phyloP scores from a whole-genome alignment of 345 rosid genomes.

The Populus nigra region DNA sequence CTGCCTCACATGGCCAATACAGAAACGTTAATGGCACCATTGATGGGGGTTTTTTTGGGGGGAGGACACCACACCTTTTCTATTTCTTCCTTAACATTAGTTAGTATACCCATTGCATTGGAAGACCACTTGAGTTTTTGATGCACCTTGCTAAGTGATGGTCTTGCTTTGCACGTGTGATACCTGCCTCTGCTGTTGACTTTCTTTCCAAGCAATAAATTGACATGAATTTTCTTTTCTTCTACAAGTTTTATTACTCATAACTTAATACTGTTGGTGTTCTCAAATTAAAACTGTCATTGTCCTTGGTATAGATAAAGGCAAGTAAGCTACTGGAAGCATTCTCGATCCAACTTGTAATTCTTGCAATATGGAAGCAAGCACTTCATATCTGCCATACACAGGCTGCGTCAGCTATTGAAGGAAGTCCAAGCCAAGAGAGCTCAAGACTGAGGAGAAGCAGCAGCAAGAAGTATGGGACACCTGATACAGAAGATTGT shows the following conservation, averaged over 20 bases:
- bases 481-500: constrained; percentile 41
- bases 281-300: constrained; percentile 9
- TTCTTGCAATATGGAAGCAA: constrained; percentile 96
- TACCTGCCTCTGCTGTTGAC: constrained; percentile 5
- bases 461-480: constrained; percentile 47
- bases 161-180: constrained; percentile 7
- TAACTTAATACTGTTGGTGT: neutral
- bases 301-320: constrained; percentile 45
- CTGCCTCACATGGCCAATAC: too few relatives aligned
- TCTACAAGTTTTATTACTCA: neutral
- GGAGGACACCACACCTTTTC: neutral
- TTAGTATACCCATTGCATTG: neutral
- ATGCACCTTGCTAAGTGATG: neutral
- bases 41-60: neutral
- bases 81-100: neutral
- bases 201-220: constrained; percentile 4
- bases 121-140: neutral
- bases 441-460: constrained; percentile 46
- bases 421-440: constrained; percentile 72
- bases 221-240: constrained; percentile 8
- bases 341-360: constrained; percentile 86
- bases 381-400: constrained; percentile 90
- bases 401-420: constrained; percentile 82
- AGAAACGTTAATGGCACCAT: neutral
- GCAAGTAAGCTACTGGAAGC: constrained; percentile 63